Base-by-base conservation (phyloP, 176 grass and related monocot species). In the Pharus latifolius region DNA sequence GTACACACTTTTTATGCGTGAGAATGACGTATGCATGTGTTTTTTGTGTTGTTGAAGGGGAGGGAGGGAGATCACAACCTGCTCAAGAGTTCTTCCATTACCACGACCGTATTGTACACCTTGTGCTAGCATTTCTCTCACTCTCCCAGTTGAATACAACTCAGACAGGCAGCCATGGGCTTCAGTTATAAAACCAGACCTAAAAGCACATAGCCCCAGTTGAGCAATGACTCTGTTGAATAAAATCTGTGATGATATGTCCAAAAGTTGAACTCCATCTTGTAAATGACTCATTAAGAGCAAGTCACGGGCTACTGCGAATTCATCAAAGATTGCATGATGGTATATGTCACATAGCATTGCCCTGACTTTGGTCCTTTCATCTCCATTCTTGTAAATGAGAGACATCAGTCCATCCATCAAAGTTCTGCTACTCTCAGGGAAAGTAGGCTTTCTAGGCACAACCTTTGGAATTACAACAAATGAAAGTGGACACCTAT, bases 331-430 rank as follows among this genome's bases (percentile, higher is more conserved):
- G 48, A 97, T 88, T 2, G 94, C 89, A 67, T 97, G 90, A 68
- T 97, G 89, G 80, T 97, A 97, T 74, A 97, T 92, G 68, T 97
- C 89, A 67, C 94, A 97, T 37, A 97, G 78, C 94, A 97, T 92
- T 46, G 94, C 94, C 67, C 89, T 80, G 40, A 89, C 89, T 83
- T 97, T 97, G 12, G 94, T 97, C 51, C 89, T 86, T 74, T 97
- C 94, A 83, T 97, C 94, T 45, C 94, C 94, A 62, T 71, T 85
- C n/a, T 80, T 92, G 74, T 92, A 97, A 80, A 97, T 85, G 42
- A 87, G 78, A 59, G 86, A 92, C 75, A 97, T 91, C 78, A 92
- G 80, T 4, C 48, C 58, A 80, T 97, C 89, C 86, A 97, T 92
- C 78, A 92, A 48, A 63, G 46, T 24, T 73, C 94, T 87, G 47